phyloP scores from a whole-genome alignment of 75 land plant species.

The Pinus albicaulis region DNA sequence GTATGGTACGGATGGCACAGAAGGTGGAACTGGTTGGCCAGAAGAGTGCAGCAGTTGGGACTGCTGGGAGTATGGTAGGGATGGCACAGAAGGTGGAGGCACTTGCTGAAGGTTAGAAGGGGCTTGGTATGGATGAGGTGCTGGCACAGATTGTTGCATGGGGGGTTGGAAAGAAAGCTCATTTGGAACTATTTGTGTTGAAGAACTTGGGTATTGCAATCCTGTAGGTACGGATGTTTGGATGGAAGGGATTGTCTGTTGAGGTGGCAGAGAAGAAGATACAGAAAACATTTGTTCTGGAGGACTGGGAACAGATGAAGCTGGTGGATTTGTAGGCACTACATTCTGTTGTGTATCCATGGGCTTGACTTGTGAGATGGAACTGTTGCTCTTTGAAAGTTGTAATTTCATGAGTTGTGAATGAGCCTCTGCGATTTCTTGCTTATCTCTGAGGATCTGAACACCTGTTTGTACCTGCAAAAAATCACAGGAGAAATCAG shows the following conservation, averaged over 20 bases:
- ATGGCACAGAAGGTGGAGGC: slow-evolving; percentile 18
- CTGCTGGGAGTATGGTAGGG: slow-evolving; percentile 25
- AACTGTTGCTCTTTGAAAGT: slow-evolving; percentile 14
- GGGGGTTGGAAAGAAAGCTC: too few species aligned
- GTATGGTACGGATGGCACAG: slow-evolving; percentile 18
- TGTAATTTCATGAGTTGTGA: slow-evolving; percentile 57
- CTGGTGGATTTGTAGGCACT: too few species aligned
- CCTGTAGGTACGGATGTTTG: slow-evolving; percentile 15
- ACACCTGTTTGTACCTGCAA: slow-evolving; percentile 83
- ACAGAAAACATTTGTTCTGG: background rate
- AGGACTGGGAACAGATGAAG: too few species aligned
- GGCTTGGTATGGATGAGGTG: background rate
- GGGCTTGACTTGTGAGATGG: too few species aligned
- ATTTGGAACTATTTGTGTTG: too few species aligned
- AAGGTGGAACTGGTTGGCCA: slow-evolving; percentile 13
- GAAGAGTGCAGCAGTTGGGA: slow-evolving; percentile 14
- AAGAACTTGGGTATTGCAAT: slow-evolving; percentile 14
- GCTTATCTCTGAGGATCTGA: slow-evolving; percentile 72
- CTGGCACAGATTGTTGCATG: background rate
- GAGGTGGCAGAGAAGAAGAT: slow-evolving; percentile 5
- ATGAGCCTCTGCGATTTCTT: slow-evolving; percentile 72
- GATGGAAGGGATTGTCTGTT: slow-evolving; percentile 8
- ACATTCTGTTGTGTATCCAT: too few species aligned
- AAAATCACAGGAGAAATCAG: background rate
- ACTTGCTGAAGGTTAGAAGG: slow-evolving; percentile 12